These are phyloP conservation scores for Sphaerostilbella broomeana DNA, from an alignment of 2,329 filamentous ascomycete genomes.

Conservation along the genomic window DNA sequence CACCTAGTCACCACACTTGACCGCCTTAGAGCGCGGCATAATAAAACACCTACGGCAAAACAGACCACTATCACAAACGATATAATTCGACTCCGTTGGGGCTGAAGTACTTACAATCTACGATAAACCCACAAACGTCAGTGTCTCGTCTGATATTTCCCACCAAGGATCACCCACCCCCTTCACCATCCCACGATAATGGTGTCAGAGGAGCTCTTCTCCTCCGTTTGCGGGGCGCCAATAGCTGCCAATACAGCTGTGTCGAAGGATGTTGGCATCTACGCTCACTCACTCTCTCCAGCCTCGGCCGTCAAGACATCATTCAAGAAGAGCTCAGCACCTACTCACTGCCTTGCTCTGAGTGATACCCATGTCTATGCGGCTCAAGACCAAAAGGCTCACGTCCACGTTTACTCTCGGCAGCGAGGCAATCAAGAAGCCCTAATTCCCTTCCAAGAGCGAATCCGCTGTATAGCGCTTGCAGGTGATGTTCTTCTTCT, in stretches of 20 bases:
- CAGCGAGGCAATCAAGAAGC: conserved; percentile 82
- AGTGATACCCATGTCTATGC: conserved; percentile 82
- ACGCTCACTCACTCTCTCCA: conserved; percentile 75
- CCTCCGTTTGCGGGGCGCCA: conserved; percentile 50
- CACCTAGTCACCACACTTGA: too few species aligned
- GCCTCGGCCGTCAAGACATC: conserved; percentile 65
- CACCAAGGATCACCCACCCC: too few species aligned
- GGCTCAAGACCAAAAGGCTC: conserved; percentile 84
- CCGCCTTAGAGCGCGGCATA: too few species aligned
- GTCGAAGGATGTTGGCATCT: conserved; percentile 78
- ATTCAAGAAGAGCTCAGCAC: conserved; percentile 89
- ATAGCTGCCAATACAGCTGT: conserved; percentile 56
- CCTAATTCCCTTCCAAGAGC: conserved; percentile 79
- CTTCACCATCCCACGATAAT: conserved; percentile 34
- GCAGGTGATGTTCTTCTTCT: conserved; percentile 67
- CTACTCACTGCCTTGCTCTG: conserved; percentile 70
- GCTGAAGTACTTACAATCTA: too few species aligned
- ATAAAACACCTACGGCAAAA: too few species aligned
- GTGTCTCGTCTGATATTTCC: neutral
- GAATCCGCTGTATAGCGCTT: conserved; percentile 70
- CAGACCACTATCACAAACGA: too few species aligned
- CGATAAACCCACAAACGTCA: neutral
- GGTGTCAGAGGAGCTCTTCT: conserved; percentile 55
- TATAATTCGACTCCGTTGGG: too few species aligned
- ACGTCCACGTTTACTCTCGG: conserved; percentile 86